Percentiles rank a stretch among this genome's conserved stretches.
Evolutionary conservation across 208 protist species (phyloP).

Genomic region (Trichomonas gallinae): DNA sequence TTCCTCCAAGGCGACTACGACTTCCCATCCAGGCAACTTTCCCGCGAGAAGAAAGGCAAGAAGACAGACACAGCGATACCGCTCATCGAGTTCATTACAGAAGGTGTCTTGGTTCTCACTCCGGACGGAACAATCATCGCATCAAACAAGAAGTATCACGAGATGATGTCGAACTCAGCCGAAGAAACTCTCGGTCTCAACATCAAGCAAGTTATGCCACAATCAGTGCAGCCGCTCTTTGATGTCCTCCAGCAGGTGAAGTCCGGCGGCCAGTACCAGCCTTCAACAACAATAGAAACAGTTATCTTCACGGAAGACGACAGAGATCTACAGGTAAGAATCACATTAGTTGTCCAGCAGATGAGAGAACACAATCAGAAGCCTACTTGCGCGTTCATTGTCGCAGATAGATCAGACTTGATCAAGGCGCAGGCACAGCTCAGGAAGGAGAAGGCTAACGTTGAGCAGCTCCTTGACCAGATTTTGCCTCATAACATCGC

Average conservation of each 20-base stretch:
- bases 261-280: not conserved
- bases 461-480: not conserved
- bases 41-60: not conserved
- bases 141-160: conserved; percentile 10
- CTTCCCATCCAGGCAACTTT: not conserved
- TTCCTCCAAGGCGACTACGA: not conserved
- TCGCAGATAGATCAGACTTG: not conserved
- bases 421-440: not conserved
- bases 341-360: not conserved
- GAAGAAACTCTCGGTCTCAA: not conserved
- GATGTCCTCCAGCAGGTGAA: not conserved
- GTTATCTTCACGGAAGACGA: not conserved
- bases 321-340: not conserved
- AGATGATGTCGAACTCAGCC: not conserved
- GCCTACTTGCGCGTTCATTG: not conserved
- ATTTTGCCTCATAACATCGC: not conserved
- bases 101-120: not conserved
- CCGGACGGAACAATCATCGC: not conserved
- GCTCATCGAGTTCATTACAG: not conserved
- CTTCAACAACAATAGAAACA: not conserved
- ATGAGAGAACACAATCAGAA: not conserved
- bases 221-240: not conserved
- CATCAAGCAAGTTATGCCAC: not conserved
- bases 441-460: not conserved
- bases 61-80: not conserved